Percentiles rank a stretch among this genome's conserved stretches.
phyloP scores from a whole-genome alignment of 2,329 filamentous ascomycete species.

The Fusarium solani-melongenae region DNA sequence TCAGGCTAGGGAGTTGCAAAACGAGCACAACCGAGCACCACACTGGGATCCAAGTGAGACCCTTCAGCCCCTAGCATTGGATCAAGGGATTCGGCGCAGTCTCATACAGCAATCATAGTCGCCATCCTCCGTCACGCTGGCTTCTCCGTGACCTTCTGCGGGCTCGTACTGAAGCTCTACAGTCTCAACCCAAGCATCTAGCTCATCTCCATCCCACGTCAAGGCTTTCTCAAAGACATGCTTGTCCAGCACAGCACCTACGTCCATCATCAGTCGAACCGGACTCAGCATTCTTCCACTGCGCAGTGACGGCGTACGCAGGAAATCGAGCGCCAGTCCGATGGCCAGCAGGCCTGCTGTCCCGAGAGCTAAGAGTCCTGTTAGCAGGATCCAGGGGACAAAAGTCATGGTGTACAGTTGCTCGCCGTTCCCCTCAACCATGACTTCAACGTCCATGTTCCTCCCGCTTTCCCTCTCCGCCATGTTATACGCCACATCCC shows the following conservation, averaged over 20 bases:
- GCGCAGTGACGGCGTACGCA: not conserved
- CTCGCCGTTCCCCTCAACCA: not conserved
- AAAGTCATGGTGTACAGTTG: not conserved
- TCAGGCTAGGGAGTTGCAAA: not conserved
- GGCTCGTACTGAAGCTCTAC: not conserved
- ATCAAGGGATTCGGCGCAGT: not conserved
- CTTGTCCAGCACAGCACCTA: not conserved
- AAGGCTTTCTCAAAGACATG: not conserved
- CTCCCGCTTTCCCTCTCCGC: not conserved
- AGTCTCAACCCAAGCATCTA: not conserved
- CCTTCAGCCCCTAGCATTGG: not conserved
- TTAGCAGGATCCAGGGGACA: not conserved
- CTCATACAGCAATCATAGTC: not conserved
- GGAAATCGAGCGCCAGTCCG: not conserved
- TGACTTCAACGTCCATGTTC: not conserved
- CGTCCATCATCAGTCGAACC: not conserved
- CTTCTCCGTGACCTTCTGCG: not conserved
- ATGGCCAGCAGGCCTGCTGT: not conserved
- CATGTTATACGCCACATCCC: not conserved
- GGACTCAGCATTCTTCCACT: not conserved
- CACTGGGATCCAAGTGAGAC: not conserved
- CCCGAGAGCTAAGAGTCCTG: not conserved
- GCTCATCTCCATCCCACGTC: not conserved
- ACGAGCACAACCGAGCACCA: not conserved
- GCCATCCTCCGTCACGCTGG: not conserved